Percentiles rank a stretch among this genome's conserved stretches.
Conservation (phyloP, 352 stramenopile genomes). For the Peronosclerospora sorghi region DNA sequence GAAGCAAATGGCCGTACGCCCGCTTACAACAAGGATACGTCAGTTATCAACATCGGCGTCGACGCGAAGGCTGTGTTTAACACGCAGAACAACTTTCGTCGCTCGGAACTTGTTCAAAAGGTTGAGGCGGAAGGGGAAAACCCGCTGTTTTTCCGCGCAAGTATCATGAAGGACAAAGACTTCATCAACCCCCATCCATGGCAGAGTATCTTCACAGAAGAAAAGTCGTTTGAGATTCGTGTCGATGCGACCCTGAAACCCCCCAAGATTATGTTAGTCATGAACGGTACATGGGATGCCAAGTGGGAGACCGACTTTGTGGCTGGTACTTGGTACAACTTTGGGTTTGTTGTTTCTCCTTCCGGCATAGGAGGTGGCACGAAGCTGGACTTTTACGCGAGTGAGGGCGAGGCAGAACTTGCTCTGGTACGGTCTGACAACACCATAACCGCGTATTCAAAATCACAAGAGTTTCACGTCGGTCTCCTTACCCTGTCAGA, state of each 20-base stretch:
- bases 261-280: constrained; percentile 46
- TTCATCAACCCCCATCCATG: constrained; percentile 36
- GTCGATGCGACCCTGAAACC: constrained; percentile 41
- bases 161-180: constrained; percentile 34
- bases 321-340: constrained; percentile 55
- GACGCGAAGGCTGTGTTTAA: constrained; percentile 8
- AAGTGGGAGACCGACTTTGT: constrained; percentile 45
- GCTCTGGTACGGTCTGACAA: constrained; percentile 30
- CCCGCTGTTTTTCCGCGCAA: constrained; percentile 54
- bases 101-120: constrained; percentile 57
- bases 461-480: constrained; percentile 52
- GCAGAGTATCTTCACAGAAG: constrained; percentile 54
- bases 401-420: constrained; percentile 29
- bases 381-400: constrained; percentile 43
- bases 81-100: constrained; percentile 47
- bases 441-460: constrained; percentile 13
- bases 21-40: constrained; percentile 31
- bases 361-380: not conserved
- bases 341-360: constrained; percentile 37
- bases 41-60: constrained; percentile 5
- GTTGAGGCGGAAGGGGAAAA: constrained; percentile 23
- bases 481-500: constrained; percentile 55
- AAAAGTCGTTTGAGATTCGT: constrained; percentile 48
- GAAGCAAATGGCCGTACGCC: constrained; percentile 22
- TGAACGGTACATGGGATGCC: constrained; percentile 28